Base-by-base conservation (phyloP, 768 basidiomycete genomes). In the Serpula lacrymans region DNA sequence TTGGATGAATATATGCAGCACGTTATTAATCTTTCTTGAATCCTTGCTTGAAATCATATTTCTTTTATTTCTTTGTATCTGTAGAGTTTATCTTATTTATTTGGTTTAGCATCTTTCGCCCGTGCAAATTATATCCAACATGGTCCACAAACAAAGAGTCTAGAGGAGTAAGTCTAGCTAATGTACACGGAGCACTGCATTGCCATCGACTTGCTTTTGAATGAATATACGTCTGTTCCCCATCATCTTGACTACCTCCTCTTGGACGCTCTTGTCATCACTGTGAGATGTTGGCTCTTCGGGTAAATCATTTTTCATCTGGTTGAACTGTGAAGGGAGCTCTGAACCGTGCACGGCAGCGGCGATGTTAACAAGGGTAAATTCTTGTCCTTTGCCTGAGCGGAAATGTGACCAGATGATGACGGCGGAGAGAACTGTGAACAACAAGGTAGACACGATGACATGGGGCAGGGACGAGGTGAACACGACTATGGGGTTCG, bases 1-100 rank as follows among this genome's bases (percentile, higher is more conserved):
- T 49, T 61, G 20, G 59, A 61, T 42, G 59, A 61, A 36, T 61
- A 63, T 34, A 52, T 61, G 26, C 49, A 43, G 20, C 52, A 49
- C n/a, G 61, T 48, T 11, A 20, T 57, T 34, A 35, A 44, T 8
- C 36, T 46, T 20, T 57, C 48, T 55, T 39, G 23, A 16, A 14
- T 28, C 10, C 17, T 36, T 30, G 12, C 34, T 42, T 20, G 35
- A 6, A 34, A 12, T 14, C 14, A 24, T 41, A 41, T 23, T 41
- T 36, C 22, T 30, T 42, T 42, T 21, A 25, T 42, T 28, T 29
- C 25, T n/a, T 22, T 36, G 16, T 41, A 17, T 14, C 24, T 23
- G 20, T 12, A 18, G 26, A 16, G n/a, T 34, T 25, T 9, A 14
- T 8, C 29, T 31, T n/a, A 5, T 3, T n/a, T n/a, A n/a, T n/a